Evolutionary conservation across 1,139 yeast genomes (phyloP), one percentile per base, ranked within the genome.

Genomic region (Taphrina populina): DNA sequence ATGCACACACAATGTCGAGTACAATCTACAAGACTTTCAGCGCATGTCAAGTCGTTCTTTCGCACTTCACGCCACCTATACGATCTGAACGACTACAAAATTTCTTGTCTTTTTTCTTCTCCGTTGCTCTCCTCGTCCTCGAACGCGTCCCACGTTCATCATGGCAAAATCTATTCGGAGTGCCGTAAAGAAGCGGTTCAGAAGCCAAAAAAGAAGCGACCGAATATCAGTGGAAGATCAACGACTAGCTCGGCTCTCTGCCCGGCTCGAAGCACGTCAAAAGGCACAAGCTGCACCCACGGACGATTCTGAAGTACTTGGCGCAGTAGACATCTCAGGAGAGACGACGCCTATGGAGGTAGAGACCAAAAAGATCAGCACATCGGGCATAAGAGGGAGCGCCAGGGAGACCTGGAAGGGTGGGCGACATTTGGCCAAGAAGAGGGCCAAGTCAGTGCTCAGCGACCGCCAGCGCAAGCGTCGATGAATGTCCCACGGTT

Each of bases 121-220:
- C 17, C 39, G 3, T 19, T 32, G 11, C 13, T 8, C 11, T 34
- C 23, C 7, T 2, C 3, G n/a, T 3, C n/a, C 35, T 11, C 35
- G 35, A 6, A 6, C n/a, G 35, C 35, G 15, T 7, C 30, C 7
- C 10, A 27, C 30, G 7, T 27, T n/a, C 10, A 21, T 24, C 11
- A 55, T 55, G 58, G 58, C 58, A 4, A 55, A 55, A 33, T 35
- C 46, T 7, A 40, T 55, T 11, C 46, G 58, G 17, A 45, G 55
- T 23, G 43, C 53, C 21, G 47, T 19, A 37, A 55, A 55, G 44
- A 55, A 35, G 33, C 33, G 47, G 21, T 55, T 39, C 34, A 41
- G 58, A 6, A 26, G 55, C 10, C 33, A 35, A 20, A 55, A 47
- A 44, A 34, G 58, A 8, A 37, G 37, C 7, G 45, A 39, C 19